Conservation (phyloP, 225 moss, liverwort and hornwort genomes). For the Polytrichum commune region DNA sequence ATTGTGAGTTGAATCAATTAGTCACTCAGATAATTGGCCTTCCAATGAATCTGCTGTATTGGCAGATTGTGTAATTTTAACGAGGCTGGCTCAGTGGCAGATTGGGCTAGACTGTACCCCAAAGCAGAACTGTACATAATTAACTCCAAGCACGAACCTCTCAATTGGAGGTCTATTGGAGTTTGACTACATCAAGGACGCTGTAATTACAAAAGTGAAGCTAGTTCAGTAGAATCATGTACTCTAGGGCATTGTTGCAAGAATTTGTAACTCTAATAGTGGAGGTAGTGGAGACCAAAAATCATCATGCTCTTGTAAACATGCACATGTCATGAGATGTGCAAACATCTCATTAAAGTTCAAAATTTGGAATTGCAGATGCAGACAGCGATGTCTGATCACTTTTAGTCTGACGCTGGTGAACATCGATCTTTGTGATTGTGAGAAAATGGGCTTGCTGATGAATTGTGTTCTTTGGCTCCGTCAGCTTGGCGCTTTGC, state of each 20-base stretch:
- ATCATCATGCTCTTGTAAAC: not conserved
- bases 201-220: not conserved
- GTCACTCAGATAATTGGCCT: not conserved
- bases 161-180: not conserved
- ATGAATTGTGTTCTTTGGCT: too few relatives aligned
- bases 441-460: too few relatives aligned
- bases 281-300: not conserved
- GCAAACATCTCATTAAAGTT: not conserved
- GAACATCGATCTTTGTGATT: too few relatives aligned
- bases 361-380: too few relatives aligned
- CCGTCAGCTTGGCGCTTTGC: too few relatives aligned
- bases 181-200: not conserved
- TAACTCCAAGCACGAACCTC: too few relatives aligned
- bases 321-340: conserved; percentile 1
- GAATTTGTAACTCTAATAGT: not conserved
- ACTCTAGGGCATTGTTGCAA: not conserved
- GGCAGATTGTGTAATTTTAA: conserved; percentile 2
- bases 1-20: not conserved
- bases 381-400: too few relatives aligned
- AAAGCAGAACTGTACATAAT: too few relatives aligned
- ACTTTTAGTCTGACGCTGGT: too few relatives aligned
- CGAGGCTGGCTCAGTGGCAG: not conserved
- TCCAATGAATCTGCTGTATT: not conserved
- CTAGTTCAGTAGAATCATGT: not conserved
- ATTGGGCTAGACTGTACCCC: not conserved